A percentile compares a stretch with the other conserved stretches of the same genome.
These are phyloP conservation scores for Pleurozium schreberi DNA, from an alignment of 225 moss, liverwort and hornwort species.

Conservation along the genomic window DNA sequence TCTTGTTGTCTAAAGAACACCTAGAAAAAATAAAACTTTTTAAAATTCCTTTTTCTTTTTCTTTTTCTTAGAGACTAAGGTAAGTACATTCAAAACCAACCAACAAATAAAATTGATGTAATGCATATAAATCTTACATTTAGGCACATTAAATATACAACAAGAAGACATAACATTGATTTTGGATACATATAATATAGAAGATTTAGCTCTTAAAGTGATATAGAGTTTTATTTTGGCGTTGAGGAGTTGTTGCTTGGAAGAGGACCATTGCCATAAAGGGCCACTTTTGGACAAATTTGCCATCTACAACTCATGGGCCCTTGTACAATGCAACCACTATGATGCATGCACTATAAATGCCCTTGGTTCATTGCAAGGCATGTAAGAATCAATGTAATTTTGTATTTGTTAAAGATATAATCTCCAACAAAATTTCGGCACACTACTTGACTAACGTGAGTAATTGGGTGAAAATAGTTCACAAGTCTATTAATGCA, in stretches of 20 bases:
- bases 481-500: too few relatives aligned
- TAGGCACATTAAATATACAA: not conserved
- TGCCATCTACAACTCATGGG: too few relatives aligned
- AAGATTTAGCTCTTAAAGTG: not conserved
- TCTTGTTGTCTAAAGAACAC: not conserved
- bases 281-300: rapidly evolving
- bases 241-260: not conserved
- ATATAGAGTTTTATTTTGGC: too few relatives aligned
- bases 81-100: not conserved
- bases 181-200: rapidly evolving
- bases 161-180: not conserved
- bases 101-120: not conserved
- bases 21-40: too few relatives aligned
- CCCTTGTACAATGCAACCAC: too few relatives aligned
- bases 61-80: rapidly evolving
- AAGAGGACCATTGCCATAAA: rapidly evolving
- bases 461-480: too few relatives aligned
- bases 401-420: too few relatives aligned
- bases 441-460: too few relatives aligned
- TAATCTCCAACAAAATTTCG: too few relatives aligned
- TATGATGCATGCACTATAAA: too few relatives aligned
- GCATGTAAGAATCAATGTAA: too few relatives aligned
- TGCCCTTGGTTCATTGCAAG: too few relatives aligned
- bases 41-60: not conserved
- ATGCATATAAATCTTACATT: not conserved